phyloP scores from a whole-genome alignment of 2,329 filamentous ascomycete species.

The Colletotrichum falcatum region DNA sequence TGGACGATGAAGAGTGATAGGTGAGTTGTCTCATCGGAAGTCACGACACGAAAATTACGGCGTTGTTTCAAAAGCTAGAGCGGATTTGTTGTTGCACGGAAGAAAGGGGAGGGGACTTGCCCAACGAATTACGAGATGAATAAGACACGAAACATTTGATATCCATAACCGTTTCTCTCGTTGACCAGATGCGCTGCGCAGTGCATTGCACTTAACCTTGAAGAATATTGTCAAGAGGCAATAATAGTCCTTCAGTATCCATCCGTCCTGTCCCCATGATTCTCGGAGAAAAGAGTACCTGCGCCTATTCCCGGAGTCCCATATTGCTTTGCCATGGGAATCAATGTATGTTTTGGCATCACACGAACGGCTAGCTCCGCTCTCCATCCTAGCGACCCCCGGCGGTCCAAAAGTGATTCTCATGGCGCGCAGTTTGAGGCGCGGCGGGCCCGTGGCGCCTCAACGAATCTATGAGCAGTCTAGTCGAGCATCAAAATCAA shows the following conservation, averaged over 20 bases:
- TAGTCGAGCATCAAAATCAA: too few relatives aligned
- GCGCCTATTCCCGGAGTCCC: neutral
- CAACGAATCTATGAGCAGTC: neutral
- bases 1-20: neutral
- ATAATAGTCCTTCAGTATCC: neutral
- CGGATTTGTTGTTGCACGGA: conserved; percentile 8
- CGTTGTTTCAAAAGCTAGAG: conserved; percentile 23
- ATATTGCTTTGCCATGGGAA: neutral
- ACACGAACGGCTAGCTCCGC: neutral
- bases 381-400: neutral
- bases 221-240: neutral
- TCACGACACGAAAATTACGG: conserved; percentile 17
- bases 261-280: neutral
- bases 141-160: conserved; percentile 22
- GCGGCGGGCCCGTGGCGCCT: neutral
- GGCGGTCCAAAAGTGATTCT: neutral
- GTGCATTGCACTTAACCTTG: neutral
- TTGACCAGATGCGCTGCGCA: neutral
- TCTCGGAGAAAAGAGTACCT: neutral
- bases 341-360: neutral
- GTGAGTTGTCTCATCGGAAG: neutral
- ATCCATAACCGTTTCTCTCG: conserved; percentile 4
- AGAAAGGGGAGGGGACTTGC: neutral
- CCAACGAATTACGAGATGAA: conserved; percentile 6
- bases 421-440: conserved; percentile 2